These are phyloP conservation scores for Aspergillus fructus DNA, from an alignment of 2,329 filamentous ascomycete genomes.

Conservation along the genomic window DNA sequence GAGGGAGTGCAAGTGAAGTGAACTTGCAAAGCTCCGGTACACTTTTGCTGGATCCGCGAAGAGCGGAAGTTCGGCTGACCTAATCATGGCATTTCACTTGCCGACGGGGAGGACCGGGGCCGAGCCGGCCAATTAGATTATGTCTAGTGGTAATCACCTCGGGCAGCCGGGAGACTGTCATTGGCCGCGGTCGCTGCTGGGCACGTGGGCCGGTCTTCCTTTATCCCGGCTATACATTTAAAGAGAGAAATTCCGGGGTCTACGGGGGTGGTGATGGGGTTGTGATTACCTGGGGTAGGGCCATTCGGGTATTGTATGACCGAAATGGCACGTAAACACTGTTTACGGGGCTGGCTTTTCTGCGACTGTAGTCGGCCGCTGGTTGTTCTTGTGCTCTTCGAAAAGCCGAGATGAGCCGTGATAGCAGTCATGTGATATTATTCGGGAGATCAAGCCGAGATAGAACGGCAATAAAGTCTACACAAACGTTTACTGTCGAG, in stretches of 20 bases:
- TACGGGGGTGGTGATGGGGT: background rate
- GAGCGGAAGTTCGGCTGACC: slow-evolving; percentile 31
- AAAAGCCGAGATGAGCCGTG: slow-evolving; percentile 7
- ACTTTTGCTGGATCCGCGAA: slow-evolving; percentile 26
- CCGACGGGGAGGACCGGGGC: slow-evolving; percentile 32
- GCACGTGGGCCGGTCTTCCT: slow-evolving; percentile 31
- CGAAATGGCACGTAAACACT: background rate
- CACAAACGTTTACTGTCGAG: background rate
- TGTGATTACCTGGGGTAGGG: background rate
- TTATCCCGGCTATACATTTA: slow-evolving; percentile 23
- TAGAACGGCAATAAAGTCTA: background rate
- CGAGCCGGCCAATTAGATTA: slow-evolving; percentile 33
- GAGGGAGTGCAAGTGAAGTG: slow-evolving; percentile 18
- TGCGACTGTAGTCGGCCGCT: background rate
- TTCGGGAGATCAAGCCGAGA: background rate
- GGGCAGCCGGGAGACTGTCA: slow-evolving; percentile 29
- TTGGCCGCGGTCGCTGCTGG: slow-evolving; percentile 23
- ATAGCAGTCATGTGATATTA: slow-evolving; percentile 15
- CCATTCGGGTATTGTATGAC: background rate
- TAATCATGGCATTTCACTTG: slow-evolving; percentile 35
- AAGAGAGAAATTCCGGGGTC: slow-evolving; percentile 18
- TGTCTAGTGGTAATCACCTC: slow-evolving; percentile 38
- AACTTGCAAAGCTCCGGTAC: slow-evolving; percentile 18
- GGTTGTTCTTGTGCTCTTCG: background rate
- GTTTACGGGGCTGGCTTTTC: background rate